phyloP scores from a whole-genome alignment of 1,284 basidiomycete genomes.

The Rhodotorula sp. region DNA sequence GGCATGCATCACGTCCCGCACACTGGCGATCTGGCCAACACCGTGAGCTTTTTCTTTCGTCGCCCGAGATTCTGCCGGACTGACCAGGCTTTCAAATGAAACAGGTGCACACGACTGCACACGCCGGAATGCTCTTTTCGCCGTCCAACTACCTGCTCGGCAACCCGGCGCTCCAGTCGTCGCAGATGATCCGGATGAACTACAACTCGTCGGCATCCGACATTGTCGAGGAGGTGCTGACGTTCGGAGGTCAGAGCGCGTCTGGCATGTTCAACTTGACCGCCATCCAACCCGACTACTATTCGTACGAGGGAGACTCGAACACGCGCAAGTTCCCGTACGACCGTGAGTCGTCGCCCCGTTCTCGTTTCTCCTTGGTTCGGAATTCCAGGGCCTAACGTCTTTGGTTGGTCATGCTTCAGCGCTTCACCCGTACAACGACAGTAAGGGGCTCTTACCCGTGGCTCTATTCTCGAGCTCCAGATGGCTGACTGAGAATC shows the following conservation, averaged over 20 bases:
- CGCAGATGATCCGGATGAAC: constrained; percentile 45
- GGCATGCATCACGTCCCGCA: constrained; percentile 40
- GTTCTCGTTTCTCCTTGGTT: neutral
- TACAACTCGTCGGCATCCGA: constrained; percentile 34
- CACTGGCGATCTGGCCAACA: constrained; percentile 43
- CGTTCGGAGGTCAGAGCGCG: constrained; percentile 40
- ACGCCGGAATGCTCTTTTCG: constrained; percentile 43
- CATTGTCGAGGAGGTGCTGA: constrained; percentile 39
- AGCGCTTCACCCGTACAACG: constrained; percentile 4
- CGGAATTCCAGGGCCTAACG: neutral
- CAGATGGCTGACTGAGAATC: neutral
- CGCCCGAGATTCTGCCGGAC: too few relatives aligned
- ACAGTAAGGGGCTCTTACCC: neutral
- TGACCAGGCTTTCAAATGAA: too few relatives aligned
- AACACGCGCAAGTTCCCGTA: constrained; percentile 48
- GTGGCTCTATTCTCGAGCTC: neutral
- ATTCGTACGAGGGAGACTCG: constrained; percentile 32
- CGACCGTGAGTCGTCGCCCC: constrained; percentile 30
- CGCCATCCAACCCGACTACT: constrained; percentile 13
- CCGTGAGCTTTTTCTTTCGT: constrained; percentile 15
- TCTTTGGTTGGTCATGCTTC: neutral
- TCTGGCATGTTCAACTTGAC: constrained; percentile 42
- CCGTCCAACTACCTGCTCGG: constrained; percentile 47
- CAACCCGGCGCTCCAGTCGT: constrained; percentile 43
- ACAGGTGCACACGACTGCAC: constrained; percentile 38